Evolutionary conservation across 768 basidiomycete genomes (phyloP).

Genomic region (Russula dissimulans): DNA sequence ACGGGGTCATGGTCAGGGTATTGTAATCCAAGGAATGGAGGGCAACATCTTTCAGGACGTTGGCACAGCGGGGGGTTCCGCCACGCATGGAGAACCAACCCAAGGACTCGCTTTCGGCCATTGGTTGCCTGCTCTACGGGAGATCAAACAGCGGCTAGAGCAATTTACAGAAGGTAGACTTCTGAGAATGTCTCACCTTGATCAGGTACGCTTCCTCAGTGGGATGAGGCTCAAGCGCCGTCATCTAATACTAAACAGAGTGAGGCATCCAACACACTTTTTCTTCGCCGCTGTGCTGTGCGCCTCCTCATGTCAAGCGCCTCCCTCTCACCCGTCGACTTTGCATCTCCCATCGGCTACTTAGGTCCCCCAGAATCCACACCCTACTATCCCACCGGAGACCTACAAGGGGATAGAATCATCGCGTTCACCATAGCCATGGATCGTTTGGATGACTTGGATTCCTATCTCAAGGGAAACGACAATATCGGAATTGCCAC

Average conservation of each 20-base stretch:
- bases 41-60: no score
- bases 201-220: background rate
- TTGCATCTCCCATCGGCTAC: constrained; percentile 5
- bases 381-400: constrained; percentile 9
- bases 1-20: background rate
- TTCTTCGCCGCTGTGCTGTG: background rate
- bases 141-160: constrained; percentile 1
- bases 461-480: background rate
- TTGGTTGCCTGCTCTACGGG: background rate
- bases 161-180: background rate
- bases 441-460: constrained; percentile 2
- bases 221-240: background rate
- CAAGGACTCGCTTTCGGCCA: background rate
- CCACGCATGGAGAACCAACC: background rate
- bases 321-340: constrained; percentile 1
- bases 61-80: no score
- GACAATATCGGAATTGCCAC: background rate
- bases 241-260: background rate
- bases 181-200: background rate
- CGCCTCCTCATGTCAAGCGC: constrained; percentile 10
- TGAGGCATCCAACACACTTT: background rate
- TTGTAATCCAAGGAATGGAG: no score
- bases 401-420: background rate
- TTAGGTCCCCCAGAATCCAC: background rate
- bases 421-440: constrained; percentile 1